Evolutionary conservation across 2,329 filamentous ascomycete genomes (phyloP).

Genomic region (Pleurostoma richardsiae): DNA sequence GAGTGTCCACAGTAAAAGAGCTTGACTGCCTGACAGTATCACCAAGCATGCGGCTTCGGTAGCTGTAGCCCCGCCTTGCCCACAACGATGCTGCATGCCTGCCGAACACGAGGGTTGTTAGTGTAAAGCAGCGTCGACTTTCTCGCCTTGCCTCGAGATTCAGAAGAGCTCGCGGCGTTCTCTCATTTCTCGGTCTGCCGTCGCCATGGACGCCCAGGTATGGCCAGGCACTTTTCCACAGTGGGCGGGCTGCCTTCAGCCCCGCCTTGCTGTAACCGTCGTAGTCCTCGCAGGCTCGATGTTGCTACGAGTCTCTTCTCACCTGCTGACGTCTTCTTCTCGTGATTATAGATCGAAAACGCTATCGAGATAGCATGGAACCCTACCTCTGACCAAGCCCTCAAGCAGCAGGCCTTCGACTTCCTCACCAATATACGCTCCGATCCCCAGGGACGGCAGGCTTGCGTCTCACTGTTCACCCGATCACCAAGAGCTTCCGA

Average conservation of each 20-base stretch:
- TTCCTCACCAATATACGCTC: slow-evolving; percentile 74
- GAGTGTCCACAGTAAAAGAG: neutral
- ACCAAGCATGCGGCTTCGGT: slow-evolving; percentile 14
- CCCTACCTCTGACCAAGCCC: slow-evolving; percentile 65
- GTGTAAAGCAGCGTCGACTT: no score
- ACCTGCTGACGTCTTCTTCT: neutral
- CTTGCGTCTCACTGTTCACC: slow-evolving; percentile 81
- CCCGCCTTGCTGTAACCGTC: neutral
- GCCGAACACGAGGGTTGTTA: slow-evolving; percentile 1
- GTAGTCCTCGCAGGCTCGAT: no score
- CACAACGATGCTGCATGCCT: slow-evolving; percentile 17
- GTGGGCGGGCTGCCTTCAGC: neutral
- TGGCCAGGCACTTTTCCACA: slow-evolving; percentile 3
- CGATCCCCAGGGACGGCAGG: slow-evolving; percentile 84
- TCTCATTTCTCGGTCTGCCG: slow-evolving; percentile 9
- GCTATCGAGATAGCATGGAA: slow-evolving; percentile 93
- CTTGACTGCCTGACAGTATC: neutral
- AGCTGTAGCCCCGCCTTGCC: slow-evolving; percentile 10
- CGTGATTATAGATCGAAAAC: slow-evolving; percentile 69
- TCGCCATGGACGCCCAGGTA: slow-evolving; percentile 24
- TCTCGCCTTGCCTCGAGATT: no score
- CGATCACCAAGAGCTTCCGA: slow-evolving; percentile 72
- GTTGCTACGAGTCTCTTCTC: no score
- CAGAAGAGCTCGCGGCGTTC: no score
- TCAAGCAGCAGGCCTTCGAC: slow-evolving; percentile 79